phyloP scores from a whole-genome alignment of 768 basidiomycete genomes.

The Lactarius evosmus region DNA sequence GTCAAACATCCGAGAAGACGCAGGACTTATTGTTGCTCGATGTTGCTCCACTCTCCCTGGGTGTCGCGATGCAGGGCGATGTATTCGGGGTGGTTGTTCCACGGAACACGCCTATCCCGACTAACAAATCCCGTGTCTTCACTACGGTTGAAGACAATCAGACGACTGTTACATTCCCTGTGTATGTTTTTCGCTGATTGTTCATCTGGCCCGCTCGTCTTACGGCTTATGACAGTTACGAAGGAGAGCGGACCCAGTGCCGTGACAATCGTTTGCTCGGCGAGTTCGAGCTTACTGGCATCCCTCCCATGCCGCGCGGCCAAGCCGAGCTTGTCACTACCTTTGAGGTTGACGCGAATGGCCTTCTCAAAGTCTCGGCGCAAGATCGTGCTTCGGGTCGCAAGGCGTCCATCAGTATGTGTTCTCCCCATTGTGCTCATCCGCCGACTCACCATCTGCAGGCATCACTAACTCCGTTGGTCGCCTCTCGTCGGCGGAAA shows the following conservation, averaged over 20 bases:
- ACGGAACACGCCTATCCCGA: conserved; percentile 98
- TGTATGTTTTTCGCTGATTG: conserved; percentile 47
- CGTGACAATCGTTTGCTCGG: conserved; percentile 98
- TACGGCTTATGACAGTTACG: conserved; percentile 55
- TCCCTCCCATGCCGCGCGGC: conserved; percentile 98
- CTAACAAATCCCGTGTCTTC: conserved; percentile 98
- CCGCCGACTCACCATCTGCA: conserved; percentile 33
- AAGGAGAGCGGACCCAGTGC: conserved; percentile 99
- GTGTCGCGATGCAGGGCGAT: conserved; percentile 99
- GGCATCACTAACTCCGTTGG: conserved; percentile 99
- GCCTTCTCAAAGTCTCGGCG: conserved; percentile 97
- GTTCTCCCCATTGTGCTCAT: conserved; percentile 13
- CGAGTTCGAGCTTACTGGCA: conserved; percentile 98
- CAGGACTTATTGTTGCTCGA: conserved; percentile 98
- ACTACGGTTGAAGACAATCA: conserved; percentile 99
- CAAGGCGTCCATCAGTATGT: conserved; percentile 94
- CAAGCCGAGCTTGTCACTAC: conserved; percentile 99
- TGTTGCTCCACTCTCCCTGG: conserved; percentile 96
- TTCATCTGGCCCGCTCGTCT: conserved; percentile 16
- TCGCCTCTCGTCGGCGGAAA: conserved; percentile 94
- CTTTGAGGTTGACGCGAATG: conserved; percentile 99
- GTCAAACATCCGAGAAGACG: conserved; percentile 98
- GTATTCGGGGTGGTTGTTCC: conserved; percentile 99
- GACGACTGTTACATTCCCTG: conserved; percentile 99
- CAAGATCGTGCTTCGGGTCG: conserved; percentile 98